Percentiles rank a stretch among this genome's conserved stretches.
Evolutionary conservation across 2,329 filamentous ascomycete species (phyloP).

Genomic region (Trichoderma koningiopsis): DNA sequence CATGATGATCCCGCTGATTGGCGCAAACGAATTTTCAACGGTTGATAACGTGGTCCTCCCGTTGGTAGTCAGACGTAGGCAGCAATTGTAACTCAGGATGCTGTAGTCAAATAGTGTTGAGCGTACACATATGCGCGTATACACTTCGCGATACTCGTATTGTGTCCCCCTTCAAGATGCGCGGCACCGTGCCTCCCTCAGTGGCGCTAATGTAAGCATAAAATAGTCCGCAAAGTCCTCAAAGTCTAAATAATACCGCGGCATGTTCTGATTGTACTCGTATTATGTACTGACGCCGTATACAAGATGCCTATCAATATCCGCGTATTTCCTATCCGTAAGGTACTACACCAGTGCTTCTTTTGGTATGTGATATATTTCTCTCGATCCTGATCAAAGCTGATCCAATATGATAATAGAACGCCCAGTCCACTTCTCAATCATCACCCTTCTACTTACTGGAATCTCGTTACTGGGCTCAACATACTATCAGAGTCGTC

Average conservation of each 20-base stretch:
- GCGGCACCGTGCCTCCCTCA: neutral
- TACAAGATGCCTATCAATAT: conserved; percentile 23
- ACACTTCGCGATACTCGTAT: neutral
- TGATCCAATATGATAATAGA: conserved; percentile 29
- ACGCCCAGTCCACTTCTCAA: conserved; percentile 41
- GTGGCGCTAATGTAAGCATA: conserved; percentile 7
- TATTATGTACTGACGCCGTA: neutral
- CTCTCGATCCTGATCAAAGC: neutral
- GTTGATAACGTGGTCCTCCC: neutral
- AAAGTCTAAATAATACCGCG: no score
- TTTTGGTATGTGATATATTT: conserved; percentile 36
- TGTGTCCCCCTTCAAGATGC: neutral
- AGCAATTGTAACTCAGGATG: neutral
- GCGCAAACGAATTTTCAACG: neutral
- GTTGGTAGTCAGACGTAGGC: neutral
- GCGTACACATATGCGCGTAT: neutral
- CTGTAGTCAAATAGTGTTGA: neutral
- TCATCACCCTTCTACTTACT: conserved; percentile 28
- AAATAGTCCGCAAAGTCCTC: neutral
- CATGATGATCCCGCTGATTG: neutral
- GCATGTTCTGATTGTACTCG: neutral
- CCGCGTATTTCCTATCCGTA: conserved; percentile 44
- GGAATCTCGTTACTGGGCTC: neutral
- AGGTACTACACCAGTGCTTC: conserved; percentile 42
- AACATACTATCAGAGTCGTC: neutral